These are phyloP conservation scores for Prunus campanulata DNA, from an alignment of 306 rosid species.

Conservation along the genomic window DNA sequence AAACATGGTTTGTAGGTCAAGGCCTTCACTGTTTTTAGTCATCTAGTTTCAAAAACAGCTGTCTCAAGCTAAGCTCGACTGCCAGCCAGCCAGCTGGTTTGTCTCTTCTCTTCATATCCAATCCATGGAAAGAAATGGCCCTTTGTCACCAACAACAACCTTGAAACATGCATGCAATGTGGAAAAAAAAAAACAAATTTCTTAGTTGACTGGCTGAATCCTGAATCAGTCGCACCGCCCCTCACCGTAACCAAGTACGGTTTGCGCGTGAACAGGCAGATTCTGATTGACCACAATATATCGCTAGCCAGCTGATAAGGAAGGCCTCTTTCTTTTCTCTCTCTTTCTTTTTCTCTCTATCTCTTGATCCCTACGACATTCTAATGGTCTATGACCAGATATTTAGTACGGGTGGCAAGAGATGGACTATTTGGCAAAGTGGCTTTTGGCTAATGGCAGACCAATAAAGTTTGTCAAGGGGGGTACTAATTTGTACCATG, in stretches of 20 bases:
- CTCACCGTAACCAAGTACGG: constrained; percentile 5
- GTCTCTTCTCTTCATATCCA: too few relatives aligned
- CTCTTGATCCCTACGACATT: too few relatives aligned
- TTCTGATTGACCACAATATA: not conserved
- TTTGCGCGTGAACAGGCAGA: constrained; percentile 1
- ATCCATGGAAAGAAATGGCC: too few relatives aligned
- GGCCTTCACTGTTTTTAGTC: constrained; percentile 4
- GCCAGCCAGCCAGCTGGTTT: not conserved
- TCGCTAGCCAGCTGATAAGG: too few relatives aligned
- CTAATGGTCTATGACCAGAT: too few relatives aligned
- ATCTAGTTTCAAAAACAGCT: constrained; percentile 21
- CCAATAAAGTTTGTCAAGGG: too few relatives aligned
- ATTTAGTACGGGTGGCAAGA: too few relatives aligned
- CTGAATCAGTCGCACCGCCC: constrained; percentile 7
- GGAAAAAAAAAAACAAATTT: not conserved
- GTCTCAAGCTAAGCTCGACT: not conserved
- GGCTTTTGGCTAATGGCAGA: too few relatives aligned
- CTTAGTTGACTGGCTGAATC: not conserved
- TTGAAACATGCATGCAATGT: not conserved
- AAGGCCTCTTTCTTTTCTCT: too few relatives aligned
- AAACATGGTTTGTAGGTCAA: not conserved
- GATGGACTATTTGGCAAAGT: too few relatives aligned
- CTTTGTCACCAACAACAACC: not conserved
- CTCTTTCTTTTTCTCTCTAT: not conserved
- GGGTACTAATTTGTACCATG: too few relatives aligned